phyloP scores from a whole-genome alignment of 192 early-diverging fungal genomes.

The Pilobolus umbonatus region DNA sequence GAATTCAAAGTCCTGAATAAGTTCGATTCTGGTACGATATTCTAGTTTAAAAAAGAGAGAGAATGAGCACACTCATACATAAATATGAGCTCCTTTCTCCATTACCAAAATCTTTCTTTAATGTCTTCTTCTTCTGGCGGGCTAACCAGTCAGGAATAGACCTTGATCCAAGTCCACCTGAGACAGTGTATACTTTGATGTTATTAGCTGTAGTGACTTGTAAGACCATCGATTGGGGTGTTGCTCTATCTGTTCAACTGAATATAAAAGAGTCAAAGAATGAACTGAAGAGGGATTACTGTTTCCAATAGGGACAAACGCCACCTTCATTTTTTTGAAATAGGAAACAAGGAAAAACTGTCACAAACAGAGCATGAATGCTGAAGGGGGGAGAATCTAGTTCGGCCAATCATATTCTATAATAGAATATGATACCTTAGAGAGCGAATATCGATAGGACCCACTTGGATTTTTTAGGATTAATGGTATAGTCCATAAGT shows the following conservation, averaged over 20 bases:
- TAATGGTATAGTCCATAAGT: no score
- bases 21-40: constrained; percentile 85
- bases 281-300: no score
- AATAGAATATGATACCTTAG: no score
- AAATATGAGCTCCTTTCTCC: background rate
- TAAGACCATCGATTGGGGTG: constrained; percentile 74
- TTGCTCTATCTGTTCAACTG: background rate
- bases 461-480: no score
- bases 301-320: no score
- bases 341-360: background rate
- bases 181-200: constrained; percentile 87
- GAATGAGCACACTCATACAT: background rate
- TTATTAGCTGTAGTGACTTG: constrained; percentile 87
- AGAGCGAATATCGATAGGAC: no score
- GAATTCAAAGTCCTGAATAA: constrained; percentile 98
- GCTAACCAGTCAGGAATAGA: constrained; percentile 96
- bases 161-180: constrained; percentile 67
- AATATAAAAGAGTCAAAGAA: background rate
- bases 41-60: constrained; percentile 45
- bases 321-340: no score
- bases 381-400: background rate
- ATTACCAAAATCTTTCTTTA: constrained; percentile 83
- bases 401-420: no score
- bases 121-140: constrained; percentile 72
- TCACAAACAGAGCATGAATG: no score